Percentiles rank a stretch among this genome's conserved stretches.
These are phyloP conservation scores for Fusarium secorum DNA, from an alignment of 2,329 filamentous ascomycete species.

Conservation along the genomic window DNA sequence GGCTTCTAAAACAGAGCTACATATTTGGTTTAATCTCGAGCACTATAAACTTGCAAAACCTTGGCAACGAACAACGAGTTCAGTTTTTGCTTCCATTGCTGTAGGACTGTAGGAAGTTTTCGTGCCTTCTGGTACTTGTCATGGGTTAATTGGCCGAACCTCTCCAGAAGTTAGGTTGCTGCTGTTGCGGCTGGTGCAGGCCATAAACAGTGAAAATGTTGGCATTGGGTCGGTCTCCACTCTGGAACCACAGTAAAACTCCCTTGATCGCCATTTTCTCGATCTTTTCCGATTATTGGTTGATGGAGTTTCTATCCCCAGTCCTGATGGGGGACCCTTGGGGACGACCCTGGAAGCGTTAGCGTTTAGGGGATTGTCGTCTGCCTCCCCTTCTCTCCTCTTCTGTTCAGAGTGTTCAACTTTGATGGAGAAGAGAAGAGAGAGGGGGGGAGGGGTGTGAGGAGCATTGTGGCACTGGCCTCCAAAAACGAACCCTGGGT, in stretches of 20 bases:
- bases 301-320: constrained; percentile 32
- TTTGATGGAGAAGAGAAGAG: neutral
- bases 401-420: neutral
- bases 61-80: neutral
- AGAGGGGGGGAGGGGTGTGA: neutral
- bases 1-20: neutral
- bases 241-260: constrained; percentile 8
- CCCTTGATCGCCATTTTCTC: constrained; percentile 32
- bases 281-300: constrained; percentile 51
- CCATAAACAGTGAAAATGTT: constrained; percentile 5
- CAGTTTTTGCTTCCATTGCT: neutral
- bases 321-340: constrained; percentile 44
- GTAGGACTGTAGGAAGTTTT: neutral
- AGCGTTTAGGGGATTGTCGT: constrained; percentile 34
- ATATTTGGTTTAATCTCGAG: neutral
- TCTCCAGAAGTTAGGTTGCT: neutral
- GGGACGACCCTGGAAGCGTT: constrained; percentile 38
- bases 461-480: constrained; percentile 4
- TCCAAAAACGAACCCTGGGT: constrained; percentile 4
- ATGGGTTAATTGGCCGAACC: neutral
- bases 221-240: constrained; percentile 13
- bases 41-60: neutral
- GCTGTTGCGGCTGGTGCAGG: constrained; percentile 11
- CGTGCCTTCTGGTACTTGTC: neutral
- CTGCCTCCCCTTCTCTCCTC: constrained; percentile 23